These are phyloP conservation scores for Allomyces macrogynus DNA, from an alignment of 192 early-diverging fungal genomes.

Conservation along the genomic window DNA sequence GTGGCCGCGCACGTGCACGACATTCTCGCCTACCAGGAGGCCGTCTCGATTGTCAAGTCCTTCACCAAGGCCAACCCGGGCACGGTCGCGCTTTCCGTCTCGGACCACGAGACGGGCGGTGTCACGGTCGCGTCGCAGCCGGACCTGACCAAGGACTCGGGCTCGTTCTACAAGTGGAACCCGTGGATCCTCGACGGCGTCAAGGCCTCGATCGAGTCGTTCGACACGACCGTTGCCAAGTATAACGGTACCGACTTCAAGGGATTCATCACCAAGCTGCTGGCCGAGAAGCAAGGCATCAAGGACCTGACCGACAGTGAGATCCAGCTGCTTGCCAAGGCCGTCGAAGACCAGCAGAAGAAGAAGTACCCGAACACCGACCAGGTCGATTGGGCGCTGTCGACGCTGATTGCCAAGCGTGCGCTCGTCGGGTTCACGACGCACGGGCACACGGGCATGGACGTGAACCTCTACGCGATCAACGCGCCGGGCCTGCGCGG, in stretches of 20 bases:
- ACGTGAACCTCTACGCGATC: conserved; percentile 84
- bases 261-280: conserved; percentile 21
- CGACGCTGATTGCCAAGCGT: conserved; percentile 21
- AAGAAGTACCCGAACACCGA: conserved; percentile 11
- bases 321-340: conserved; percentile 19
- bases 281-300: conserved; percentile 47
- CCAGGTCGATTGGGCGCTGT: background rate
- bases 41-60: conserved; percentile 18
- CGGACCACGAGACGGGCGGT: conserved; percentile 45
- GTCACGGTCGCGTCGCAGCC: conserved; percentile 20
- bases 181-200: conserved; percentile 14
- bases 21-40: conserved; percentile 33
- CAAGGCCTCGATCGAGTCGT: conserved; percentile 9
- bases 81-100: conserved; percentile 29
- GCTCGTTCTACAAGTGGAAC: conserved; percentile 27
- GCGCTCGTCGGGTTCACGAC: conserved; percentile 61
- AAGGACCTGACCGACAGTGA: conserved; percentile 45
- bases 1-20: conserved; percentile 34
- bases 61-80: conserved; percentile 24
- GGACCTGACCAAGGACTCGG: conserved; percentile 7
- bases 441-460: conserved; percentile 81
- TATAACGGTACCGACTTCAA: background rate
- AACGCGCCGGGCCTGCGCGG: conserved; percentile 42
- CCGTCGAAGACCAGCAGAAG: conserved; percentile 13
- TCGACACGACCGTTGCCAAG: background rate